Evolutionary conservation across 2,329 filamentous ascomycete species (phyloP), one percentile per base, ranked within the genome.

Genomic region (Colletotrichum magnum): DNA sequence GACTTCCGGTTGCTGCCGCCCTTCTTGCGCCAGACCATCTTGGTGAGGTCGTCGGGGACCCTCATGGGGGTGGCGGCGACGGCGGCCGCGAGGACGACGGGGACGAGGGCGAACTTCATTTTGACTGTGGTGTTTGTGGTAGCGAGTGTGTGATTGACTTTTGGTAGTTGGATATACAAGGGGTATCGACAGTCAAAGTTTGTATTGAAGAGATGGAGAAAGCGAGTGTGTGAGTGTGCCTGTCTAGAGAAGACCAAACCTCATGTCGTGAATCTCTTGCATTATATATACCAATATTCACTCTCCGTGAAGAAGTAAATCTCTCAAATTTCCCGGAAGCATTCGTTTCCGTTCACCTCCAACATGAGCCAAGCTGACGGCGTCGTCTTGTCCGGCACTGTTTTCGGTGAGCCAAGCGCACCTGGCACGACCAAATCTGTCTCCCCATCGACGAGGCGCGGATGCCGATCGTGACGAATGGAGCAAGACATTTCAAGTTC

Each of bases 21-120:
- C 24, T 74, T 66, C 63, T 73, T 71, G 52, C 68, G 57, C n/a
- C 48, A 56, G 47, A 68, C 50, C n/a, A 63, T n/a, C n/a, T 68
- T 45, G 13, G 43, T 54, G 4, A 68, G 43, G 4, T 66, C 61
- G 6, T 56, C 56, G 26, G 61, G 5, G 26, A 60, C 12, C 39
- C 53, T 56, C 28, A 69, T 57, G 7, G 67, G 67, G 16, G 12
- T 60, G 57, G 62, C 67, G 24, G 51, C 51, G 24, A 47, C 56
- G 21, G 63, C 57, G 12, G 62, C 32, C 4, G 67, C 67, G 56
- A 69, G 36, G 13, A 47, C 62, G 4, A 66, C 16, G 13, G 67
- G 56, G 5, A 52, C 16, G 28, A 57, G 13, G 3, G 67, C 13
- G n/a, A 65, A 56, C 62, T 69, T 69, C 67, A 69, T 69, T 48